A percentile compares a stretch with the other conserved stretches of the same genome.
Evolutionary conservation across 306 rosid genomes (phyloP).

Genomic region (Lathyrus sativus): DNA sequence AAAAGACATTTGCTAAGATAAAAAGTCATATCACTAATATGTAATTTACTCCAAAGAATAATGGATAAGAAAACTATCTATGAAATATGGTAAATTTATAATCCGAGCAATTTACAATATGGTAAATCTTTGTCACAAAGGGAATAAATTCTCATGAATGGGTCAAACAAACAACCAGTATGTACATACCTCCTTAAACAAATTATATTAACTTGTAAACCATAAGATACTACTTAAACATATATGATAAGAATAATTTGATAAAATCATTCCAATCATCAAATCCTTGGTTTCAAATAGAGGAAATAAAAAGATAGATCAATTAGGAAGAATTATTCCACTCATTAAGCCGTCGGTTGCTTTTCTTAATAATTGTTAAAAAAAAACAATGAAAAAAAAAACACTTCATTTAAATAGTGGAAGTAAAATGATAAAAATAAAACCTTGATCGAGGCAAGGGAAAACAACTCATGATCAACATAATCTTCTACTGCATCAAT

Average conservation of each 20-base stretch:
- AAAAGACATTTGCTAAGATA: not conserved
- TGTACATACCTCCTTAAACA: not conserved
- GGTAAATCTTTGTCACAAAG: not conserved
- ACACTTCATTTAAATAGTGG: not conserved
- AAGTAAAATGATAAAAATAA: slow-evolving; percentile 32
- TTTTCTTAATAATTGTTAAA: not conserved
- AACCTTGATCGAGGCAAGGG: slow-evolving; percentile 91
- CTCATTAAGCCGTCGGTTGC: not conserved
- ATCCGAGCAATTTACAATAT: slow-evolving; percentile 3
- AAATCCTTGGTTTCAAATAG: not conserved
- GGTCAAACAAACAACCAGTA: slow-evolving; percentile 6
- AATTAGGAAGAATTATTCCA: not conserved
- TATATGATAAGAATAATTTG: not conserved
- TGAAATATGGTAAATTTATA: not conserved
- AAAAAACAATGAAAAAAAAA: not conserved
- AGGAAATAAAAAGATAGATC: not conserved
- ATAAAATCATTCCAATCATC: not conserved
- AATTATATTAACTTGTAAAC: slow-evolving; percentile 2
- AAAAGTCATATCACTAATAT: not conserved
- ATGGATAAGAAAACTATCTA: not conserved
- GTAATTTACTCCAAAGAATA: slow-evolving; percentile 5
- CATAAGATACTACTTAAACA: not conserved
- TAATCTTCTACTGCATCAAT: slow-evolving; percentile 81
- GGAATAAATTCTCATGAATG: not conserved
- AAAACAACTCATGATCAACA: slow-evolving; percentile 72